Conservation (phyloP, 352 stramenopile genomes). For the Phytophthora fragariae region DNA sequence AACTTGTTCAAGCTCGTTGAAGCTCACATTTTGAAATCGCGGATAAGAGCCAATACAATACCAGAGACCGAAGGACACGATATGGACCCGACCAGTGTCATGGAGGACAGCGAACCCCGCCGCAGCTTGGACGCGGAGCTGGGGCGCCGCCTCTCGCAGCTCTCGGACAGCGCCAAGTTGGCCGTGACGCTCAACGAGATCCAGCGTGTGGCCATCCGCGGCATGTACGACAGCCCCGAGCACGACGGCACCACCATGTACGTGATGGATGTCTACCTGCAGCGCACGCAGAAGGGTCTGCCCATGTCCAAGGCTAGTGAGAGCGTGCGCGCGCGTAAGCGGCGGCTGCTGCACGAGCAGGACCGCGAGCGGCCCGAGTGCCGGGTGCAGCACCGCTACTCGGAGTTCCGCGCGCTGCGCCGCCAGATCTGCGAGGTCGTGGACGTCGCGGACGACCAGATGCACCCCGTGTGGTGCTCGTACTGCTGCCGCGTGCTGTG, state of each 20-base stretch:
- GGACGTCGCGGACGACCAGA: constrained; percentile 28
- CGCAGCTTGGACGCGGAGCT: constrained; percentile 31
- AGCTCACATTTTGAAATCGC: constrained; percentile 18
- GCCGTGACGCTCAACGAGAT: constrained; percentile 70
- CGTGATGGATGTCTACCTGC: constrained; percentile 58
- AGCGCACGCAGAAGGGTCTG: constrained; percentile 55
- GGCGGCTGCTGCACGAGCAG: constrained; percentile 30
- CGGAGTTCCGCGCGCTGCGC: constrained; percentile 57
- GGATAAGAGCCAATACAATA: neutral
- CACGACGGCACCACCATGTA: constrained; percentile 59
- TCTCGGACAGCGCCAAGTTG: constrained; percentile 59
- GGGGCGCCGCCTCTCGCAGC: constrained; percentile 45
- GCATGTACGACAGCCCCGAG: constrained; percentile 43
- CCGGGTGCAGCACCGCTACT: constrained; percentile 60
- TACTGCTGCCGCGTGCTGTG: constrained; percentile 63
- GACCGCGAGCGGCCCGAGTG: constrained; percentile 41
- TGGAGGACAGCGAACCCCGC: constrained; percentile 10
- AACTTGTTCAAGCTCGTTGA: neutral
- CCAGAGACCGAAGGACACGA: neutral
- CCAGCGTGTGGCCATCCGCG: constrained; percentile 51
- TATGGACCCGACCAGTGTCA: neutral
- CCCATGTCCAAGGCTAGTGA: constrained; percentile 33
- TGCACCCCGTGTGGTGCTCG: constrained; percentile 62
- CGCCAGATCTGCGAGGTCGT: constrained; percentile 39
- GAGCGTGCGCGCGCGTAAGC: constrained; percentile 26